Evolutionary conservation across 768 basidiomycete genomes (phyloP), one percentile per base, ranked within the genome.

Genomic region (Sutorius australiensis): DNA sequence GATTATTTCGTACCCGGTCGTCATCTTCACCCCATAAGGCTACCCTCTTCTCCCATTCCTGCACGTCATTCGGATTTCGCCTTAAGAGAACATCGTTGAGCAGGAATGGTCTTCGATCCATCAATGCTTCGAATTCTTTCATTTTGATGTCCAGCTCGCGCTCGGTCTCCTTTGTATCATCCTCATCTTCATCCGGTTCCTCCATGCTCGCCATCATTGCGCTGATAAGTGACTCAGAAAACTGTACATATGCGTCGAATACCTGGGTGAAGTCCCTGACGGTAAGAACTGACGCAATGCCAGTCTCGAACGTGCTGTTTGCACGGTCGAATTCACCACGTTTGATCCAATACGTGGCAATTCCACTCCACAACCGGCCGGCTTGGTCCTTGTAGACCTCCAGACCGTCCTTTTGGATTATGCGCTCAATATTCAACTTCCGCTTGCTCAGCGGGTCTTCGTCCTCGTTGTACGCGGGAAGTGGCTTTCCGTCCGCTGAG

Each of bases 341-440:
- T 72, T 97, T 97, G 69, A 95, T 95, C 95, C 95, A 99, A 66
- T 95, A 98, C 0, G 95, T 98, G 1, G 95, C 95, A 28, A 98
- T 72, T 0, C 95, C 97, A 6, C 92, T 89, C 95, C 95, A 99
- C 28, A 99, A 72, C 46, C 92, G 83, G 11, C 97, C 97, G 2
- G 95, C 92, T 72, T 99, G 97, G 67, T 99, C 97, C 67, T 92
- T 93, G 72, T 98, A 98, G 16, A 95, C 76, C 2, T 76, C 77
- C 24, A 99, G 75, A 14, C 97, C 97, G 60, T 98, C 94, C 56
- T 84, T 82, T 28, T 80, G 80, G 37, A 99, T 80, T 54, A 99
- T 87, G 34, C 75, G 73, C 62, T 95, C 95, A 53, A 99, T 84
- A 63, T 98, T 91, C 51, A 98, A 77, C 64, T 81, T 87, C 21